Evolutionary conservation across 1,284 basidiomycete genomes (phyloP).

Genomic region (Trametes polyzona): DNA sequence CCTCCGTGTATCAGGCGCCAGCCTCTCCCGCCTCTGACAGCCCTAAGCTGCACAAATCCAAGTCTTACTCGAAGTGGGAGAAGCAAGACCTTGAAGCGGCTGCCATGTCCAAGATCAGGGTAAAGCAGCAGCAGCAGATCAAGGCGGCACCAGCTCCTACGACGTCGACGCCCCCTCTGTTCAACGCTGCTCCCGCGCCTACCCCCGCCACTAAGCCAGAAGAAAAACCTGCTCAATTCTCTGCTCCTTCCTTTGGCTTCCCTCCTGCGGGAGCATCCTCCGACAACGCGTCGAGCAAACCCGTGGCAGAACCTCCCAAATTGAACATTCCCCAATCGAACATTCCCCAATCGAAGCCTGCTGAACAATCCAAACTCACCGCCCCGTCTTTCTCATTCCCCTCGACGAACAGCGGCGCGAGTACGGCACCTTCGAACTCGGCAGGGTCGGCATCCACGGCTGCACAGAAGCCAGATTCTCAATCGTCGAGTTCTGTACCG

Average conservation of each 20-base stretch:
- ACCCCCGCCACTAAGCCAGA: conserved; percentile 8
- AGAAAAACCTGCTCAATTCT: conserved; percentile 14
- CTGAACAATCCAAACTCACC: conserved; percentile 15
- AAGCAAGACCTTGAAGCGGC: conserved; percentile 80
- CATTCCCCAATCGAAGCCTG: conserved; percentile 1
- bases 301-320: conserved; percentile 17
- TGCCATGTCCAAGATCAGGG: conserved; percentile 57
- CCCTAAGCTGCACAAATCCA: conserved; percentile 52
- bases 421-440: conserved; percentile 11
- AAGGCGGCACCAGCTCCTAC: conserved; percentile 23
- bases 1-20: conserved; percentile 37
- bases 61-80: conserved; percentile 77
- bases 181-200: conserved; percentile 15
- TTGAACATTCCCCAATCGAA: neutral
- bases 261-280: conserved; percentile 10
- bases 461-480: conserved; percentile 16
- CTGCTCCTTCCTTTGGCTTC: conserved; percentile 11
- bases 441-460: neutral
- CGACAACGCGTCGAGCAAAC: conserved; percentile 10
- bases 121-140: conserved; percentile 33
- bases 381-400: conserved; percentile 19
- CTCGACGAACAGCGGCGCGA: conserved; percentile 12
- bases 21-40: conserved; percentile 48
- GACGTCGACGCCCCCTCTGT: conserved; percentile 16
- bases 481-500: conserved; percentile 17